Evolutionary conservation across 805 yeast species (phyloP).

Genomic region (Candida piceae): DNA sequence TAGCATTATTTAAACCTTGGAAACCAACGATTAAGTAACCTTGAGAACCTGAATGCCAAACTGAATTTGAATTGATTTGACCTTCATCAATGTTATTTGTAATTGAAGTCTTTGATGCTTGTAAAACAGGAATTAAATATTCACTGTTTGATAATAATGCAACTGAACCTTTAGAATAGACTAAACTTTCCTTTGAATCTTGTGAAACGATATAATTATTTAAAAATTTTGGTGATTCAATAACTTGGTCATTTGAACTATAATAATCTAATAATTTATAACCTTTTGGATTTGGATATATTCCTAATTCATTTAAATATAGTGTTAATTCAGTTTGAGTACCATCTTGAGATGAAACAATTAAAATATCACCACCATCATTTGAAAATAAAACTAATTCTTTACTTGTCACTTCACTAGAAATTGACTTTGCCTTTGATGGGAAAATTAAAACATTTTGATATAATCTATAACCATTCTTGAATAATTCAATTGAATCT

Average conservation of each 20-base stretch:
- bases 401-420: conserved; percentile 37
- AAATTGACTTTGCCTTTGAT: conserved; percentile 40
- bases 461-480: conserved; percentile 40
- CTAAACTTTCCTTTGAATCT: conserved; percentile 7
- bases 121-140: conserved; percentile 62
- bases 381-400: conserved; percentile 54
- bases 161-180: conserved; percentile 47
- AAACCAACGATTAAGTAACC: conserved; percentile 70
- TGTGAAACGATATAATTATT: conserved; percentile 25
- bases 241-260: conserved; percentile 21
- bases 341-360: conserved; percentile 48
- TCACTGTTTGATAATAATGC: conserved; percentile 69
- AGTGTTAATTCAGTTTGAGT: conserved; percentile 58
- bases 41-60: conserved; percentile 82
- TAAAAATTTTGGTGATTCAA: conserved; percentile 25
- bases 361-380: conserved; percentile 71
- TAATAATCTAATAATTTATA: conserved; percentile 65
- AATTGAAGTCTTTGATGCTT: conserved; percentile 61
- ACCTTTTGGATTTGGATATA: conserved; percentile 75
- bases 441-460: conserved; percentile 61
- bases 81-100: conserved; percentile 45
- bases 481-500: conserved; percentile 26
- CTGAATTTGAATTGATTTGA: conserved; percentile 30
- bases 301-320: conserved; percentile 75
- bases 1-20: conserved; percentile 75